Conservation (phyloP, 352 stramenopile species). For the Globisporangium nunn region DNA sequence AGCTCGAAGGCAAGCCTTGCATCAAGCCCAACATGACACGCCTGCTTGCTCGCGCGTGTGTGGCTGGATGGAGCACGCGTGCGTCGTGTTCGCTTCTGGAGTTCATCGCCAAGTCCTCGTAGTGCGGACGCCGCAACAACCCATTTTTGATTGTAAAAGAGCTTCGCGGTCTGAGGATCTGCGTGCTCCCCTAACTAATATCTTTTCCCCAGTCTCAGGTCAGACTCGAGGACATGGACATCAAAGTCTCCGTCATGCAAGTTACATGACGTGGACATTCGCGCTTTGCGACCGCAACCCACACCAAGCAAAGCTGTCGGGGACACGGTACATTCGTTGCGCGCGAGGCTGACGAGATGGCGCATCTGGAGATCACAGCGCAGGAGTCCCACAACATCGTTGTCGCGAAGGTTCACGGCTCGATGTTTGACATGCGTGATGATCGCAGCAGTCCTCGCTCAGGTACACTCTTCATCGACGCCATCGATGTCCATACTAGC, state of each 20-base stretch:
- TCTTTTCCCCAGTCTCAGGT: too few species aligned
- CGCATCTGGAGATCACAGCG: background rate
- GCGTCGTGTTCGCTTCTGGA: too few species aligned
- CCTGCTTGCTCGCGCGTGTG: too few species aligned
- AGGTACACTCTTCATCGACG: conserved; percentile 6
- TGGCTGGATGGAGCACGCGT: too few species aligned
- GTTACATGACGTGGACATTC: background rate
- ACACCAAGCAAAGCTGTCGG: background rate
- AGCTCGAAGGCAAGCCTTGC: too few species aligned
- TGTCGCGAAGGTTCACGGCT: background rate
- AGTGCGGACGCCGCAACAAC: too few species aligned
- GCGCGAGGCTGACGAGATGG: background rate
- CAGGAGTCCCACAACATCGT: background rate
- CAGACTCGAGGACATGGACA: background rate
- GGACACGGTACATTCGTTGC: background rate
- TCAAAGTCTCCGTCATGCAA: background rate
- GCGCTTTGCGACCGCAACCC: background rate
- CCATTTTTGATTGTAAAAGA: too few species aligned
- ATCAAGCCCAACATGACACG: too few species aligned
- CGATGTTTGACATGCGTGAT: background rate
- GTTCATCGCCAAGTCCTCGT: too few species aligned
- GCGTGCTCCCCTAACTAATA: too few species aligned
- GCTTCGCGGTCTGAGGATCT: too few species aligned
- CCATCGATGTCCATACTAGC: conserved; percentile 7
- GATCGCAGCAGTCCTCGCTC: background rate